Evolutionary conservation across 139 green algal genomes (phyloP), one percentile per base, ranked within the genome.

Genomic region (Ostreobium quekettii): DNA sequence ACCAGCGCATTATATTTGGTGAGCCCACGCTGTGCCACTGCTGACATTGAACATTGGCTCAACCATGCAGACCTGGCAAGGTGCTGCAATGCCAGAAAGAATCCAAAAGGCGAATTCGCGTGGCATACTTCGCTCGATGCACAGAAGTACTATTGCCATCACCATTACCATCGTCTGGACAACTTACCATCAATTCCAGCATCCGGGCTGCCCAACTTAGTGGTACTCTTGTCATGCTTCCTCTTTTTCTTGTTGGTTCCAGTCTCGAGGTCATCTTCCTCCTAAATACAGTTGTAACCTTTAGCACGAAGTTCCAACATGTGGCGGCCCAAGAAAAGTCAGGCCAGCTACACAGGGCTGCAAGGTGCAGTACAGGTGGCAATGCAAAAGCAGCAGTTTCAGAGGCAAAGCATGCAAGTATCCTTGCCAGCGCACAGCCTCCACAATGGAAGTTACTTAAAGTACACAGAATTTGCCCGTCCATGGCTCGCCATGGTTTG

Each of bases 161-260:
- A n/a, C n/a, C n/a, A n/a, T n/a, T n/a, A n/a, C n/a, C n/a, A n/a
- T n/a, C n/a, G n/a, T n/a, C n/a, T n/a, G n/a, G n/a, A n/a, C n/a
- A n/a, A n/a, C 7, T 36, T 64, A 28, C 26, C 63, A 24, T 35
- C 68, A 26, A 28, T 4, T 29, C n/a, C 62, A 8, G 33, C 62
- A 56, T 28, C 26, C 11, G 32, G 32, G 46, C 37, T 32, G 28
- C 53, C 66, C n/a, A 5, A 58, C 6, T 36, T 36, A 47, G 67
- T 71, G 26, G 63, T 42, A 47, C 42, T 56, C 47, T 78, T 77
- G 70, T 77, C 80, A 57, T 83, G 71, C 30, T 77, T 73, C 74
- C 81, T 77, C 74, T 82, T 84, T 26, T 76, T 49, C 72, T 75
- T 71, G 57, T 79, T 71, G n/a, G 57, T 35, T 7, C 33, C 42